Evolutionary conservation across 768 basidiomycete genomes (phyloP), one percentile per base, ranked within the genome.

Genomic region (Mycena olivaceomarginata): DNA sequence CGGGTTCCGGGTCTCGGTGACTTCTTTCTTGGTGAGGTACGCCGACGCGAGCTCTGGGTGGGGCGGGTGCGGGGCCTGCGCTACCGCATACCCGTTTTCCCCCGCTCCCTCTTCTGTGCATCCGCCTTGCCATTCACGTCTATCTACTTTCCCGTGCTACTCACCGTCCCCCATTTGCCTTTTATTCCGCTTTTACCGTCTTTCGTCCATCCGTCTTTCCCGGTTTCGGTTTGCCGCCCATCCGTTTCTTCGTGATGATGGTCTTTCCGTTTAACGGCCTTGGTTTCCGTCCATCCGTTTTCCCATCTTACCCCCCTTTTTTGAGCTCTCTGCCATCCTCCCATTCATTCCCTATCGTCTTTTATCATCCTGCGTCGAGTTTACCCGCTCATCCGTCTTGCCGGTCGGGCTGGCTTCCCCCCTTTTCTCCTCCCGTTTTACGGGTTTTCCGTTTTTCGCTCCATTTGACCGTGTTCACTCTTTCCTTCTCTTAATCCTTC

Each of bases 371-470:
- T 11, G 5, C 56, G 8, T 57, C 65, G 4, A 43, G 65, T 41
- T 67, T 67, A 48, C 7, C 43, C 65, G 65, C 22, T 16, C n/a
- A 45, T n/a, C 37, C 39, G 39, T 69, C 40, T 31, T 71, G 6
- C 62, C 70, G 3, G 51, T 15, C 31, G 31, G 31, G 31, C 31
- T 31, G 31, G 31, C 31, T 31, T 31, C 31, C 31, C 31, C 31
- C 31, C 31, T 31, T 25, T 31, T 31, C 31, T 31, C 31, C 31
- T 31, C 31, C 31, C 31, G 31, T 31, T 31, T 31, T 72, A 25
- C 53, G 53, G 18, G 2, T 18, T 43, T 43, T 1, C 57, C 25
- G 57, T 43, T 37, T 46, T 70, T 1, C 56, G 56, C 37, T 10
- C 45, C 59, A 9, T 69, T 31, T 31, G 31, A 31, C 31, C 41